These are phyloP conservation scores for Cutaneotrichosporon cutaneum DNA, from an alignment of 1,284 basidiomycete species.

Conservation along the genomic window DNA sequence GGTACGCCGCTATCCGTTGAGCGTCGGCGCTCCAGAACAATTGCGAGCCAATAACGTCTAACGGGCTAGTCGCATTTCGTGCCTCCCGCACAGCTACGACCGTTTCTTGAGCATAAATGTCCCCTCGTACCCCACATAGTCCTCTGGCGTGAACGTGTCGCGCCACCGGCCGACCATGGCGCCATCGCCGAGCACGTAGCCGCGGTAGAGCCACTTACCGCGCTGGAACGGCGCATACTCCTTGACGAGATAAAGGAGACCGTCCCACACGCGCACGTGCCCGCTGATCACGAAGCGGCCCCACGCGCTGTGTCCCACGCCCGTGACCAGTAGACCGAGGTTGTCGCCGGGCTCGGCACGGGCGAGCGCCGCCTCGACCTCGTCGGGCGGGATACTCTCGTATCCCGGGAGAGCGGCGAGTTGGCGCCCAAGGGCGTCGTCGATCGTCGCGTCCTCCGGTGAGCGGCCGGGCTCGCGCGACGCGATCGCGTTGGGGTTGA, in stretches of 20 bases:
- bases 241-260: conserved; percentile 57
- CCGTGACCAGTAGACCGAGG: conserved; percentile 52
- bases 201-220: conserved; percentile 58
- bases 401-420: conserved; percentile 45
- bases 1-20: too few relatives aligned
- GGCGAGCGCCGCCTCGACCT: conserved; percentile 34
- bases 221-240: conserved; percentile 51
- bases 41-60: too few relatives aligned
- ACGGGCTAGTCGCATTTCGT: too few relatives aligned
- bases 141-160: conserved; percentile 52
- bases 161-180: conserved; percentile 52
- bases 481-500: conserved; percentile 19
- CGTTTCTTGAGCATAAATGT: conserved; percentile 52
- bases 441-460: conserved; percentile 43
- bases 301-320: conserved; percentile 58
- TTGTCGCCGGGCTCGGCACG: conserved; percentile 20
- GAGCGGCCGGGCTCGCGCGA: conserved; percentile 13
- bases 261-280: conserved; percentile 57
- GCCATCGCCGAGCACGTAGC: conserved; percentile 50
- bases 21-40: too few relatives aligned
- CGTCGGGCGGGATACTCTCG: conserved; percentile 39
- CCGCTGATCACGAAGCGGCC: conserved; percentile 57
- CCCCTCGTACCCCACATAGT: conserved; percentile 53
- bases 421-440: conserved; percentile 42
- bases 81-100: too few relatives aligned